Percentiles rank a stretch among this genome's conserved stretches.
Evolutionary conservation across 306 rosid species (phyloP).

Genomic region (Malus sieversii): DNA sequence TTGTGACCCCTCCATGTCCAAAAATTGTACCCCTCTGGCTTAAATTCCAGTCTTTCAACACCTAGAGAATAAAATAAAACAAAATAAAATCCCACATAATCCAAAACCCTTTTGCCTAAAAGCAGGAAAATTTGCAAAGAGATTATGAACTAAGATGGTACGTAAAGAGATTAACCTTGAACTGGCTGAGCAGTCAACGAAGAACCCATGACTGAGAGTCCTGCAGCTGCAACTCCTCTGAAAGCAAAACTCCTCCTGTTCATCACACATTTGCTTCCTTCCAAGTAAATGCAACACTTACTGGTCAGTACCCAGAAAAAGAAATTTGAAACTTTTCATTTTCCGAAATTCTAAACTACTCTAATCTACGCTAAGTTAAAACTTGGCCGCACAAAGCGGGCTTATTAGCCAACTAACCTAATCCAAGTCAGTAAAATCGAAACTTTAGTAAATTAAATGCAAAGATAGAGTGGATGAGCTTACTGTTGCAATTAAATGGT

Average conservation of each 20-base stretch:
- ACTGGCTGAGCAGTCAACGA: constrained; percentile 42
- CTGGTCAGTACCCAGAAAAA: constrained; percentile 4
- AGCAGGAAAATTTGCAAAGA: not conserved
- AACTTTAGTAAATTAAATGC: not conserved
- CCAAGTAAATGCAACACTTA: constrained; percentile 6
- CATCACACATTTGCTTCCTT: constrained; percentile 77
- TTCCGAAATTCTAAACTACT: not conserved
- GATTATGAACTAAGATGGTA: not conserved
- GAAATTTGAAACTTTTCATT: no score
- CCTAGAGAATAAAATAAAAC: constrained; percentile 25
- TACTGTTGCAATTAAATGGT: constrained; percentile 36
- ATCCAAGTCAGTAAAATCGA: not conserved
- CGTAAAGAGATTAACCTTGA: constrained; percentile 39
- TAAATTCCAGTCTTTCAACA: constrained; percentile 53
- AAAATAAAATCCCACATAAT: constrained; percentile 4
- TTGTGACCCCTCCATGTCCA: constrained; percentile 92
- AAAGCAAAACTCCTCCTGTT: constrained; percentile 53
- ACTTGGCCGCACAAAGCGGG: no score
- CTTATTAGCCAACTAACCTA: not conserved
- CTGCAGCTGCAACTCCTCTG: constrained; percentile 70
- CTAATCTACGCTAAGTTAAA: no score
- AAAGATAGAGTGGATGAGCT: constrained; percentile 1
- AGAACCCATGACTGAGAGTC: constrained; percentile 56
- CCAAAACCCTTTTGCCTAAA: not conserved
- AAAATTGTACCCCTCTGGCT: constrained; percentile 72